Evolutionary conservation across 257 asterid species (phyloP), one percentile per base, ranked within the genome.

Genomic region (Solanum rostratum): DNA sequence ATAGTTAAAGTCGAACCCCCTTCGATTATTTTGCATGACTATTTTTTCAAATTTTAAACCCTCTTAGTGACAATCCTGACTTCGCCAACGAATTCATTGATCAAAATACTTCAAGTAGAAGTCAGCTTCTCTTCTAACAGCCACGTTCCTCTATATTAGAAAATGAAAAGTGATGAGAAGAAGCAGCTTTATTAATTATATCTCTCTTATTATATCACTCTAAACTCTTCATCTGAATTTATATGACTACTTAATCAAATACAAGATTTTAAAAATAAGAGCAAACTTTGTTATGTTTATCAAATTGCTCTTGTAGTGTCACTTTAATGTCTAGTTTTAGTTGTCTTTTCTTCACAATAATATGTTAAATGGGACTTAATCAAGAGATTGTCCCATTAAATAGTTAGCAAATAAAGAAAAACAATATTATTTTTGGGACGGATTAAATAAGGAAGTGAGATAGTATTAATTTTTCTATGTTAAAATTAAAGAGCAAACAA

Each of bases 371-470:
- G 0, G 9, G 5, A 20, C 6, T 1, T 2, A 55, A 20, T 55
- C 20, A n/a, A 0, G 4, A 20, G 7, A 1, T n/a, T 59, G 7
- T 54, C 2, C 2, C 3, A n/a, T 59, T 59, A 59, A 59, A n/a
- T 43, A 43, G 2, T 9, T 39, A 2, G 8, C 46, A 43, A 43
- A 43, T 8, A 8, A 43, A 8, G 10, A 43, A 43, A 43, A n/a
- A n/a, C 7, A 1, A 0, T 0, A 10, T 10, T n/a, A 0, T 59
- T 20, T 8, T 55, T 19, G 3, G 3, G 2, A 10, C 3, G 11
- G 9, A 45, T 11, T 41, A 41, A 41, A 41, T 6, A 41, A 1
- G 15, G 2, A 52, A 15, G 6, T n/a, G n/a, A n/a, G n/a, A n/a
- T n/a, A n/a, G 15, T 52, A 57, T 22, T 60, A n/a, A 20, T 65